A percentile compares a stretch with the other conserved stretches of the same genome.
phyloP scores from a whole-genome alignment of 2,329 filamentous ascomycete genomes.

The Botrytis paeoniae region DNA sequence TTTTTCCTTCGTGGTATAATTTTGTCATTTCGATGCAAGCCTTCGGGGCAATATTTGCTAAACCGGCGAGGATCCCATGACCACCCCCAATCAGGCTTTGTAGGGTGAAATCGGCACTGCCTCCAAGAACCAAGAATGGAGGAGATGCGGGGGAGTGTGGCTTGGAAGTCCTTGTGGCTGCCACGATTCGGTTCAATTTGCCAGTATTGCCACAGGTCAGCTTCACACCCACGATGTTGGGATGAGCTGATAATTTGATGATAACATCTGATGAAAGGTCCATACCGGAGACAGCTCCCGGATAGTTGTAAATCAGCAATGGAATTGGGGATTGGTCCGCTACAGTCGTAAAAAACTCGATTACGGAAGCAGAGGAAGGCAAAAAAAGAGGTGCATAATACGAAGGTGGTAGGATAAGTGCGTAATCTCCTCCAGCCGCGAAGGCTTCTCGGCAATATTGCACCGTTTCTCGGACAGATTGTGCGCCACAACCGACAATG shows the following conservation, averaged over 20 bases:
- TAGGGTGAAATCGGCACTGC: conserved; percentile 70
- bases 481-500: conserved; percentile 64
- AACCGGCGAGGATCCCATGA: conserved; percentile 67
- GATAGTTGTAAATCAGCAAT: conserved; percentile 86
- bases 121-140: conserved; percentile 68
- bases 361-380: conserved; percentile 47
- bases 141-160: conserved; percentile 33
- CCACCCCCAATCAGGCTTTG: conserved; percentile 69
- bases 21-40: conserved; percentile 60
- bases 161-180: conserved; percentile 55
- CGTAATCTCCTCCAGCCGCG: conserved; percentile 62
- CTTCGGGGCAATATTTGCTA: conserved; percentile 67
- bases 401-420: conserved; percentile 63
- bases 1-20: conserved; percentile 57
- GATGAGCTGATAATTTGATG: conserved; percentile 73
- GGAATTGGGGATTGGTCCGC: conserved; percentile 70
- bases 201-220: conserved; percentile 84
- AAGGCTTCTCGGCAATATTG: conserved; percentile 61
- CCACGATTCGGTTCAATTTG: conserved; percentile 55
- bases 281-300: conserved; percentile 79
- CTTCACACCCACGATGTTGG: conserved; percentile 85
- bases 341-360: conserved; percentile 58
- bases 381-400: conserved; percentile 62
- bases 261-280: conserved; percentile 88
- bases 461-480: conserved; percentile 64